Base-by-base conservation (phyloP, 2,329 filamentous ascomycete species). In the Arthroderma sp. region DNA sequence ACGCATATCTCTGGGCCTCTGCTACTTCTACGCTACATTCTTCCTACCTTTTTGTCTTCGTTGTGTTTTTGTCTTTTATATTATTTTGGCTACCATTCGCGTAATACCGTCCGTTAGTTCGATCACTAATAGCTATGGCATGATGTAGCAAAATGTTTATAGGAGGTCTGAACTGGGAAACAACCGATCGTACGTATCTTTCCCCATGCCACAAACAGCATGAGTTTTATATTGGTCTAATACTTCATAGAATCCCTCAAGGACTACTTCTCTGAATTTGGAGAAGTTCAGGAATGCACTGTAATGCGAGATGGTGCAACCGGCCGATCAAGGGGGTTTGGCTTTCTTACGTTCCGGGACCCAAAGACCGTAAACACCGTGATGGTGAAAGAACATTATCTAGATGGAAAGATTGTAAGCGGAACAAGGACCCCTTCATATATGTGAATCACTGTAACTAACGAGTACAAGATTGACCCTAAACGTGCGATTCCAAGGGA, bases 311-410 rank as follows among this genome's bases (percentile, higher is more conserved):
- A 98, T 65, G 88, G 87, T 49, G 83, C 85, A 41, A 94, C 87
- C 6, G 91, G 91, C 37, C 81, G 91, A 50, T 96, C 91, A 29
- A 80, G 91, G 65, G 91, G 91, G 27, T 98, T 98, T 57, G 91
- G 91, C 29, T 98, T 98, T 67, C 73, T 98, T 50, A 98, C 91
- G 0, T 98, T 98, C 73, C 93, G 85, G 61, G 91, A 98, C 59
- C 83, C 91, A 40, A 94, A 94, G 69, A 94, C 86, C 3, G 91
- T 98, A 53, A 98, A 98, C 62, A 94, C 87, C 53, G 91, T 98
- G 52, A 98, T 98, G 91, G 91, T 98, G 50, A 98, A 98, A 68
- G 91, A 98, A 62, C 91, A 98, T 64, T 94, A 89, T 56, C 75
- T 98, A 22, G 91, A 98, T 61, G 91, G 91, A 50, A 98, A 98